phyloP scores from a whole-genome alignment of 441 rosid genomes.

The Pelargonium fulgidum region DNA sequence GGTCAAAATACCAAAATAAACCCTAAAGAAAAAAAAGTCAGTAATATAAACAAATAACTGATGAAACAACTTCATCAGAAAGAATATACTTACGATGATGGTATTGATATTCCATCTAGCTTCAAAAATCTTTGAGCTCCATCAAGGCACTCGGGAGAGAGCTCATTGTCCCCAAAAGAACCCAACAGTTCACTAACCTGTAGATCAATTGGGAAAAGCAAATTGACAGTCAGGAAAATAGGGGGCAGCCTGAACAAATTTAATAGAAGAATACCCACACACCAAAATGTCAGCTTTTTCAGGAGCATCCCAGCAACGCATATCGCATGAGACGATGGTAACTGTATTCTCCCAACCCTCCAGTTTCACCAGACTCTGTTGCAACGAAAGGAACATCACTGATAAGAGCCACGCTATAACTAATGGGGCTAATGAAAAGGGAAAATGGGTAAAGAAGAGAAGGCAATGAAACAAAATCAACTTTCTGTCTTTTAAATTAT shows the following conservation, averaged over 20 bases:
- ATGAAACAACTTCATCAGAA: not conserved
- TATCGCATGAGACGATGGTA: constrained; percentile 85
- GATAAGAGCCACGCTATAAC: too few relatives aligned
- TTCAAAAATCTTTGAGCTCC: constrained; percentile 95
- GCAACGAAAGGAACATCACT: constrained; percentile 5
- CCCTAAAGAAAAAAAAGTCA: too few relatives aligned
- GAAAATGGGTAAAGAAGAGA: too few relatives aligned
- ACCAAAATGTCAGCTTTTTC: constrained; percentile 97
- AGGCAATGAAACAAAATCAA: too few relatives aligned
- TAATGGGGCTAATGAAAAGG: too few relatives aligned
- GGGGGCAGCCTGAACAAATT: constrained; percentile 2
- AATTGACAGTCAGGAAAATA: constrained; percentile 12
- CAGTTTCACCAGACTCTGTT: constrained; percentile 80
- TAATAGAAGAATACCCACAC: constrained; percentile 13
- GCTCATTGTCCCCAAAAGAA: constrained; percentile 98
- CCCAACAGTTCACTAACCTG: constrained; percentile 97
- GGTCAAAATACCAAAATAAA: too few relatives aligned
- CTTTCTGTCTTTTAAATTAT: too few relatives aligned
- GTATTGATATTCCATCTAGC: constrained; percentile 91
- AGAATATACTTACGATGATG: constrained; percentile 70
- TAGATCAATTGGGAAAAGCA: constrained; percentile 25
- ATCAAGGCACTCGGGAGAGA: constrained; percentile 98
- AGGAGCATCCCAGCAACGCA: constrained; percentile 90
- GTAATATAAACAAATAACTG: not conserved
- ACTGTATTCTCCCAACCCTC: constrained; percentile 90